Evolutionary conservation across 768 basidiomycete genomes (phyloP).

Genomic region (Megacollybia marginata): DNA sequence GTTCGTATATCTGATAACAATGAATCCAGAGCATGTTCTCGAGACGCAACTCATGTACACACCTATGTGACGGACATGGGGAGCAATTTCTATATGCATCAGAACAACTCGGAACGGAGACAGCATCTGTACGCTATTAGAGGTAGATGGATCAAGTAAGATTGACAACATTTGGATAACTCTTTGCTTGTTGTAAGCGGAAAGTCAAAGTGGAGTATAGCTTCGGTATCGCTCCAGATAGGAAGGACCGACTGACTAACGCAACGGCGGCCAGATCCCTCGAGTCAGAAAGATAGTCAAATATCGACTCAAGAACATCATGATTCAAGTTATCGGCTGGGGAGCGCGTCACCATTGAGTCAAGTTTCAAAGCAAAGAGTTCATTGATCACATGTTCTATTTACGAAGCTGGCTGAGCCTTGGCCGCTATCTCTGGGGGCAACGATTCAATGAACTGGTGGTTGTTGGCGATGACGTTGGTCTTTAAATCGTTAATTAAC

Average conservation of each 20-base stretch:
- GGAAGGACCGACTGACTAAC: slow-evolving; percentile 59
- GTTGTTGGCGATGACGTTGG: neutral
- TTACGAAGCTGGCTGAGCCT: slow-evolving; percentile 5
- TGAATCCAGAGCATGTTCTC: neutral
- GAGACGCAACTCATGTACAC: slow-evolving; percentile 5
- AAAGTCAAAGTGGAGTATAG: slow-evolving; percentile 56
- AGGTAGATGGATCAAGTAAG: neutral
- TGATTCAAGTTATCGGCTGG: slow-evolving; percentile 53
- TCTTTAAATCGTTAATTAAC: neutral
- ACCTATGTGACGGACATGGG: slow-evolving; percentile 59
- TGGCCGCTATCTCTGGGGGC: slow-evolving; percentile 14
- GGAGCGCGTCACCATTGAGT: too few species aligned
- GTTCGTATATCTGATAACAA: slow-evolving; percentile 38
- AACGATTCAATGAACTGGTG: neutral
- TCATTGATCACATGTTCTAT: too few species aligned
- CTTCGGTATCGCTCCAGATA: slow-evolving; percentile 53
- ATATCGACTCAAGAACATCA: slow-evolving; percentile 69
- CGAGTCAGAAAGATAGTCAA: slow-evolving; percentile 40
- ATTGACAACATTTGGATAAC: slow-evolving; percentile 36
- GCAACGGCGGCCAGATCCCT: slow-evolving; percentile 52
- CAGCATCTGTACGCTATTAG: slow-evolving; percentile 24
- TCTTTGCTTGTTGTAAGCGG: slow-evolving; percentile 47
- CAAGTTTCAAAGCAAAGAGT: too few species aligned
- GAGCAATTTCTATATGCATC: slow-evolving; percentile 42
- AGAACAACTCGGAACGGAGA: slow-evolving; percentile 58